Evolutionary conservation across 495 filamentous ascomycete genomes (phyloP), one percentile per base, ranked within the genome.

Genomic region (Aspergillus biplanus): DNA sequence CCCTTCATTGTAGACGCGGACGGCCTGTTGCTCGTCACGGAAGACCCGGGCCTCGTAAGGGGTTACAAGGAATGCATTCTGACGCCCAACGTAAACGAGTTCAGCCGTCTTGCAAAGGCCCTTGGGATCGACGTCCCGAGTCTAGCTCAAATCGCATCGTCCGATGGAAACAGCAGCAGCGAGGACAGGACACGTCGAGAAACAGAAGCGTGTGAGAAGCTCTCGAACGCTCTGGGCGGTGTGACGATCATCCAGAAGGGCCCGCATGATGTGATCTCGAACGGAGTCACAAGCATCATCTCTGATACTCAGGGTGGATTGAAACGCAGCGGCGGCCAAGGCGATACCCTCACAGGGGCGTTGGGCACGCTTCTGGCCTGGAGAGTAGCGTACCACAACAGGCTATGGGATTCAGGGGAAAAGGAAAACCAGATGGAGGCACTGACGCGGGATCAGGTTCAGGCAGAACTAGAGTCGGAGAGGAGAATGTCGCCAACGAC

Each of bases 41-140:
- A 86, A 58, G 77, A 88, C 53, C 95, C 95, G 13, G 87, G 87
- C 27, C 77, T 97, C 4, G 83, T 99, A 4, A 82, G 86, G 32
- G 92, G 91, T 1, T 97, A 93, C 73, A 85, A 80, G 47, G 82
- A 92, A 52, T 97, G 92, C 54, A 92, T 99, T 48, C 77, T 99
- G 42, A 99, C 95, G 33, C 95, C 95, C 0, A 99, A 99, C 61
- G 90, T 96, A 6, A 90, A 94, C 0, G 95, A 99, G 74, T 99
- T 99, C 75, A 88, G 84, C 7, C 81, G 95, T 39, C 71, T 99
- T 55, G 91, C 91, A 55, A 88, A 92, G 69, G 77, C 79, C 0
- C 80, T 90, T 59, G 88, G 87, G 0, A 73, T 96, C 32, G 82
- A 90, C 52, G 71, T 75, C 0, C 61, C 70, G 33, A 79, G 72